Evolutionary conservation across 1,284 basidiomycete genomes (phyloP), one percentile per base, ranked within the genome.

Genomic region (Volvariella surrecta): DNA sequence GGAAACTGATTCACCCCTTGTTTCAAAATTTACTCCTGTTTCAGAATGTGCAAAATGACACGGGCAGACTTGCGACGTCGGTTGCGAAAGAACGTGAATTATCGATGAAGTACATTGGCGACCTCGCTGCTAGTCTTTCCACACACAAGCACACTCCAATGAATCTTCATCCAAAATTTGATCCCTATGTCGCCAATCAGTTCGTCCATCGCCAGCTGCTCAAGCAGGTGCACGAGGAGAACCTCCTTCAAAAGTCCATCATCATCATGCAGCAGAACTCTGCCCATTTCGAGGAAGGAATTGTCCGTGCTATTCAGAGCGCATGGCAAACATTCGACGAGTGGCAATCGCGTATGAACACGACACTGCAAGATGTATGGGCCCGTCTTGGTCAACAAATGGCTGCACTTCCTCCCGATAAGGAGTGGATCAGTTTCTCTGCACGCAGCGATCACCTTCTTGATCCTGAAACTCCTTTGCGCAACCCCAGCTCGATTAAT

Each of bases 241-340:
- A 99, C 59, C 82, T 94, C 0, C 78, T 99, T 15, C 96, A 99
- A 66, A 99, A 99, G 64, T 91, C 86, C n/a, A 89, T 98, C 58
- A 86, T 99, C 58, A 96, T 99, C 62, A 98, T 97, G 81, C 95
- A 99, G 62, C 88, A 97, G 57, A 97, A 97, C 64, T 91, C 87
- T 39, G 95, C 94, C 17, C 88, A 96, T 62, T 99, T 99, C 54
- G 95, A 98, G 64, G 89, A 93, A 57, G 95, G 94, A 48, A 89
- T 99, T 55, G 92, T 99, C 32, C 88, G 90, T 52, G 84, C 90
- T 22, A 82, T 99, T 52, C 93, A 99, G 66, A 92, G 89, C 30
- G 92, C 95, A 0, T 99, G 95, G 95, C 79, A 88, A 52, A 98
- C 93, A 1, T 99, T 91, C 59, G 89, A 95, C 58, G 94, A 98